Conservation (phyloP, 2,329 filamentous ascomycete species). For the Aspergillus niger region DNA sequence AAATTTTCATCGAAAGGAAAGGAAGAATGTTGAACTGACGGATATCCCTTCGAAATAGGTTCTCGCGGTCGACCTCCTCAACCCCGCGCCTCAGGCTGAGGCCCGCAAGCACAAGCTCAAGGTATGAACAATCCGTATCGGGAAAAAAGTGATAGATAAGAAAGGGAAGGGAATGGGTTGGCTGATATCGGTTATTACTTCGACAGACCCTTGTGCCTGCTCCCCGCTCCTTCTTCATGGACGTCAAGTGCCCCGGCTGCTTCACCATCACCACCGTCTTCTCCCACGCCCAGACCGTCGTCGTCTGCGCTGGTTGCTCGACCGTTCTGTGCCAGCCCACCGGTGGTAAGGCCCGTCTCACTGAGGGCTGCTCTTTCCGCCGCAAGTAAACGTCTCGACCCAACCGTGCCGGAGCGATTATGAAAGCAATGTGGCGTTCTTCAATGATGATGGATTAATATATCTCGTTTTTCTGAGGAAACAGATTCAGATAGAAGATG, state of each 20-base stretch:
- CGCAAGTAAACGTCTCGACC: constrained; percentile 75
- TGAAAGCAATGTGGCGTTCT: constrained; percentile 42
- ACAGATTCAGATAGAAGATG: constrained; percentile 51
- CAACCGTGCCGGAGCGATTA: constrained; percentile 30
- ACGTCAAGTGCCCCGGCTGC: constrained; percentile 99
- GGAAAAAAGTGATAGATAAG: neutral
- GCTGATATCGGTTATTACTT: constrained; percentile 7
- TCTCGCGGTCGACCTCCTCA: constrained; percentile 99
- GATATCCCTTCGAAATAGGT: constrained; percentile 61
- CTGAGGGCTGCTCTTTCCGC: constrained; percentile 99
- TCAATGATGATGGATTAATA: constrained; percentile 31
- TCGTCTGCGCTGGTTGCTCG: constrained; percentile 99
- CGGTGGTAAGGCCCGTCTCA: constrained; percentile 97
- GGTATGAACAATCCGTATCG: constrained; percentile 59
- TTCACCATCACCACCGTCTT: constrained; percentile 99
- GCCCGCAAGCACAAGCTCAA: constrained; percentile 99
- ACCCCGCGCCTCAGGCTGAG: constrained; percentile 96
- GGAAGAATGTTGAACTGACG: constrained; percentile 21
- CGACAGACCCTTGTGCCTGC: constrained; percentile 87
- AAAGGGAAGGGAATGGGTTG: constrained; percentile 1
- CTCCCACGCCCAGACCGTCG: constrained; percentile 99
- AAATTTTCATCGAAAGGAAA: constrained; percentile 4
- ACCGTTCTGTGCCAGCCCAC: constrained; percentile 99
- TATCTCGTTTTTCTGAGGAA: constrained; percentile 32
- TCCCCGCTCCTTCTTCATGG: constrained; percentile 99